phyloP scores from a whole-genome alignment of 148 eudicot genomes.

The Limonium bicolor region DNA sequence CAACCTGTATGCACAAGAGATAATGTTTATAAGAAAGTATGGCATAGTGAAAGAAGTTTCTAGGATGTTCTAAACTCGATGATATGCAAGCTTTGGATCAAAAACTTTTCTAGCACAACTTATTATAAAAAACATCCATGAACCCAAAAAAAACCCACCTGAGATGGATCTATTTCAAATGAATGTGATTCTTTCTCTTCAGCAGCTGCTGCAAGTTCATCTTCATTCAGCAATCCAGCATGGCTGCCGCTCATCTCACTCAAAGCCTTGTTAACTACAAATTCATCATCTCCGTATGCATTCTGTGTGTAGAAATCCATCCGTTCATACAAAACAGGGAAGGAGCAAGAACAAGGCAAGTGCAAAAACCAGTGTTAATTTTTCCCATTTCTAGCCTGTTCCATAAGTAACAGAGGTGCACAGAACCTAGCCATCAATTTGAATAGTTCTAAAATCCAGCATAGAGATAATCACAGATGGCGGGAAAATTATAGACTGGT shows the following conservation, averaged over 20 bases:
- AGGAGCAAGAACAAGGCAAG: too few species aligned
- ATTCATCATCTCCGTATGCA: slow-evolving; percentile 54
- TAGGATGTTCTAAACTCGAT: not conserved
- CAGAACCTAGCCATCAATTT: too few species aligned
- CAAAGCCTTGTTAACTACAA: slow-evolving; percentile 56
- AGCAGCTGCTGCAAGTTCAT: slow-evolving; percentile 81
- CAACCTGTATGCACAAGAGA: slow-evolving; percentile 43
- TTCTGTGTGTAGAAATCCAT: too few species aligned
- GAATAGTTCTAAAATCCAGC: too few species aligned
- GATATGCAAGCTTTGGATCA: not conserved
- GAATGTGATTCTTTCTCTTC: slow-evolving; percentile 96
- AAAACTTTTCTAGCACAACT: not conserved
- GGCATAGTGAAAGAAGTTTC: too few species aligned
- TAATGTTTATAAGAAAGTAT: not conserved
- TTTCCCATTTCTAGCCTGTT: too few species aligned
- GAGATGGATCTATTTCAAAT: slow-evolving; percentile 83
- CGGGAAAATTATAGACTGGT: too few species aligned
- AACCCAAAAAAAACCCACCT: slow-evolving; percentile 23
- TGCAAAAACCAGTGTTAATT: too few species aligned
- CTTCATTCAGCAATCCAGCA: slow-evolving; percentile 73
- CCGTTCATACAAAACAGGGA: too few species aligned
- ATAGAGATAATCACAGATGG: too few species aligned
- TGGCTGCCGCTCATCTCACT: slow-evolving; percentile 54
- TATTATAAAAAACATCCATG: not conserved
- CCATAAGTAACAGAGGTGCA: too few species aligned